Evolutionary conservation across 2,329 filamentous ascomycete genomes (phyloP).

Genomic region (Curvularia hawaiiensis): DNA sequence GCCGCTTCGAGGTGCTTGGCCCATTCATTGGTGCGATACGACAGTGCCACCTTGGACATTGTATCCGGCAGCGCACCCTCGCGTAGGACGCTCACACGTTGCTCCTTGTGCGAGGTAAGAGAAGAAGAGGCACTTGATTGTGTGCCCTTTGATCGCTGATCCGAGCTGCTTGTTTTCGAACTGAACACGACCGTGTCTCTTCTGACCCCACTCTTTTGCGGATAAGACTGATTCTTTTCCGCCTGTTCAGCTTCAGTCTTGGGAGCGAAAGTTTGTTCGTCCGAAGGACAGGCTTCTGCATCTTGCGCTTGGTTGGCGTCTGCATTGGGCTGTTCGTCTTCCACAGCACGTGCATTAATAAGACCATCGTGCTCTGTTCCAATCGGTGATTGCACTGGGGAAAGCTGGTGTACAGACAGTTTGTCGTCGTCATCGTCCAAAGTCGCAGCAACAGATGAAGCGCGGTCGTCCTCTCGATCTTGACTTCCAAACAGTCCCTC

Average conservation of each 20-base stretch:
- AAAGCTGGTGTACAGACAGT: conserved; percentile 39
- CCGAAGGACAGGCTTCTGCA: not conserved
- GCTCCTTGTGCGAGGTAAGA: conserved; percentile 32
- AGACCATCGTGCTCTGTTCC: conserved; percentile 17
- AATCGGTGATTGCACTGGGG: conserved; percentile 35
- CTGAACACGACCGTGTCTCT: conserved; percentile 28
- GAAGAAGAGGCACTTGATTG: conserved; percentile 42
- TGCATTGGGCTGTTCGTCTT: not conserved
- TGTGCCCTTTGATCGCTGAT: conserved; percentile 47
- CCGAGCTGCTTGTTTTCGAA: conserved; percentile 23
- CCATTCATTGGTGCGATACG: conserved; percentile 94
- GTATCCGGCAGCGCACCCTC: conserved; percentile 68
- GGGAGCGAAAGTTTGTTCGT: conserved; percentile 27
- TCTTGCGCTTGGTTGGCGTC: not conserved
- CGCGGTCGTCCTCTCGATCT: conserved; percentile 47
- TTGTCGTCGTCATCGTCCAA: conserved; percentile 65
- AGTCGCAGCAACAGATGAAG: conserved; percentile 57
- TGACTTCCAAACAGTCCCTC: conserved; percentile 45
- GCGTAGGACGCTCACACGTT: conserved; percentile 48
- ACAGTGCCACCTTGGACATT: conserved; percentile 76
- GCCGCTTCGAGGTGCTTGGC: conserved; percentile 84
- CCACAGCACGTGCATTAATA: not conserved
- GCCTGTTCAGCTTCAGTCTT: conserved; percentile 34
- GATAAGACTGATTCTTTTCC: conserved; percentile 13
- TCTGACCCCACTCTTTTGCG: conserved; percentile 22